These are phyloP conservation scores for Puccinia hordei DNA, from an alignment of 1,284 basidiomycete genomes.

Conservation along the genomic window DNA sequence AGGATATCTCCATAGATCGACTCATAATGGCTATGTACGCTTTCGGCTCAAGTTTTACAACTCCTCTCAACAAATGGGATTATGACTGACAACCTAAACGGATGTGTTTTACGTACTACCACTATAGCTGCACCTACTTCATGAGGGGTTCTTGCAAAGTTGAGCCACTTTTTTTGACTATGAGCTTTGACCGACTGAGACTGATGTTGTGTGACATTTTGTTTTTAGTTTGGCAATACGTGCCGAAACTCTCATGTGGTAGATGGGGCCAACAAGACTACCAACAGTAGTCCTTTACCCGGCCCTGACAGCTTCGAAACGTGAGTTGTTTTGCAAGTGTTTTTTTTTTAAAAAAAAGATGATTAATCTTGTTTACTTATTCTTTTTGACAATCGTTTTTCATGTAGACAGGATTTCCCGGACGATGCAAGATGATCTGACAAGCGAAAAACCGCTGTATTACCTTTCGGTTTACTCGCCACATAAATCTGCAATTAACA, in stretches of 20 bases:
- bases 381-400: background rate
- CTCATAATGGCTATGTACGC: constrained; percentile 17
- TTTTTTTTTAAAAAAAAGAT: background rate
- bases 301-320: constrained; percentile 24
- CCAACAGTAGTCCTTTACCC: background rate
- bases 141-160: constrained; percentile 22
- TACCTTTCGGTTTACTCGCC: constrained; percentile 43
- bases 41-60: background rate
- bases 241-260: constrained; percentile 23
- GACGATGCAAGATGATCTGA: constrained; percentile 32
- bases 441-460: constrained; percentile 32
- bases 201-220: background rate
- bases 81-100: background rate
- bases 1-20: too few species aligned
- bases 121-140: constrained; percentile 13
- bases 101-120: background rate
- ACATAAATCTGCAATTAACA: constrained; percentile 32
- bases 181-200: background rate
- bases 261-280: background rate
- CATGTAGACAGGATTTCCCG: constrained; percentile 24
- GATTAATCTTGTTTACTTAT: background rate
- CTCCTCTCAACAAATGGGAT: background rate
- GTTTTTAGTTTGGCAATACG: constrained; percentile 3
- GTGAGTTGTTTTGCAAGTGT: constrained; percentile 4
- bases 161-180: background rate